Conservation (phyloP, 306 rosid genomes). For the Hippophae gyantsensis region DNA sequence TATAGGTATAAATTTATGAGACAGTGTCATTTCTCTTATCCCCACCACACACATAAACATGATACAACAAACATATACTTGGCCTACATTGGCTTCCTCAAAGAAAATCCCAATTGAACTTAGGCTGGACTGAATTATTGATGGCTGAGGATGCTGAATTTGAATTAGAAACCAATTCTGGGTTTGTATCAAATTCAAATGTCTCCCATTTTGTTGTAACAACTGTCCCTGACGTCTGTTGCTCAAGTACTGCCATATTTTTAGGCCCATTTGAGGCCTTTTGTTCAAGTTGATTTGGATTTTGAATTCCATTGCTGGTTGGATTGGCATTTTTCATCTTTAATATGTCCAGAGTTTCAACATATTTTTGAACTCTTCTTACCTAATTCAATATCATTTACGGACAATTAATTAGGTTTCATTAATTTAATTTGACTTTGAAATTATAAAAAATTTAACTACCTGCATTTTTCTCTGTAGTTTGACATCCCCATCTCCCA, state of each 20-base stretch:
- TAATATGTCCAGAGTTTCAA: slow-evolving; percentile 79
- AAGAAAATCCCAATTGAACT: slow-evolving; percentile 81
- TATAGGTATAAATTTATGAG: no score
- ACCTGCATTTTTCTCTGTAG: slow-evolving; percentile 99
- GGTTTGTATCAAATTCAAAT: slow-evolving; percentile 69
- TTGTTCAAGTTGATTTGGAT: slow-evolving; percentile 17
- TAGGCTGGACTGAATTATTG: slow-evolving; percentile 44
- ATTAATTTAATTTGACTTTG: no score
- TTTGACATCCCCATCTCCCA: slow-evolving; percentile 86
- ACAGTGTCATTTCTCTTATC: slow-evolving; percentile 20
- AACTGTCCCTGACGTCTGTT: slow-evolving; percentile 51
- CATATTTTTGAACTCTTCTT: slow-evolving; percentile 82
- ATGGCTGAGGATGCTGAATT: slow-evolving; percentile 21
- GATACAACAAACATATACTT: slow-evolving; percentile 13
- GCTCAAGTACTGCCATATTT: slow-evolving; percentile 17
- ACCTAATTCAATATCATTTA: slow-evolving; percentile 38
- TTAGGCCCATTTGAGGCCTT: slow-evolving; percentile 26
- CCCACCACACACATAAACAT: slow-evolving; percentile 27
- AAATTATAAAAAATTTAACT: not conserved
- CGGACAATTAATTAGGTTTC: not conserved
- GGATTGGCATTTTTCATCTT: slow-evolving; percentile 59
- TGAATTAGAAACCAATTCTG: slow-evolving; percentile 39
- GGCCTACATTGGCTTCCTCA: slow-evolving; percentile 27
- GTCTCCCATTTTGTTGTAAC: slow-evolving; percentile 93
- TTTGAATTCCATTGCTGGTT: slow-evolving; percentile 25